phyloP scores from a whole-genome alignment of 257 asterid species.

The Cruciata laevipes region DNA sequence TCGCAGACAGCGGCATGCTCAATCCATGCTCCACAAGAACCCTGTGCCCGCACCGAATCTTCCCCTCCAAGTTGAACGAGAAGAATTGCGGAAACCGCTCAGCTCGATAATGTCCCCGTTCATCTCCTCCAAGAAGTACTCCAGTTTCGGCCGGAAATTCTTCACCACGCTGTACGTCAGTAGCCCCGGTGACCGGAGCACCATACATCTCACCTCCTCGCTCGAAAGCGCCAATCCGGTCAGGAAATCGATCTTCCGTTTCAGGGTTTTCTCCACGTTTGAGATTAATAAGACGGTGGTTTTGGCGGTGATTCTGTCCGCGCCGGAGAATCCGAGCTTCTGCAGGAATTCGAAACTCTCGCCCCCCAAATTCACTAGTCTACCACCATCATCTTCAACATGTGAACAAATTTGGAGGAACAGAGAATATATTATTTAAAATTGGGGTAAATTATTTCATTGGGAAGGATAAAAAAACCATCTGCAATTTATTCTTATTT shows the following conservation, averaged over 20 bases:
- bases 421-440: no score
- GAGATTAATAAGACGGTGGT: slow-evolving; percentile 70
- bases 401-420: no score
- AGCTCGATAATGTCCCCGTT: slow-evolving; percentile 57
- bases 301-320: slow-evolving; percentile 44
- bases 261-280: slow-evolving; percentile 57
- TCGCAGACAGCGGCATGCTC: not conserved
- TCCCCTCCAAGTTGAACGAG: slow-evolving; percentile 73
- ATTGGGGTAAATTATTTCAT: no score
- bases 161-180: slow-evolving; percentile 79
- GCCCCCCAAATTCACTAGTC: no score
- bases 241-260: slow-evolving; percentile 58
- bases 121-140: slow-evolving; percentile 65
- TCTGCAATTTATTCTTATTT: no score
- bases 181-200: slow-evolving; percentile 77
- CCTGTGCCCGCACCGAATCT: slow-evolving; percentile 60
- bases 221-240: slow-evolving; percentile 46
- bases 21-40: slow-evolving; percentile 28
- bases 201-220: slow-evolving; percentile 60
- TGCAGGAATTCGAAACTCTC: slow-evolving; percentile 46
- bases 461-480: no score
- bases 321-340: slow-evolving; percentile 55
- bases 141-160: slow-evolving; percentile 61
- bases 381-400: no score
- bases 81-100: slow-evolving; percentile 82